These are phyloP conservation scores for Colletotrichum limetticola DNA, from an alignment of 2,329 filamentous ascomycete species.

Conservation along the genomic window DNA sequence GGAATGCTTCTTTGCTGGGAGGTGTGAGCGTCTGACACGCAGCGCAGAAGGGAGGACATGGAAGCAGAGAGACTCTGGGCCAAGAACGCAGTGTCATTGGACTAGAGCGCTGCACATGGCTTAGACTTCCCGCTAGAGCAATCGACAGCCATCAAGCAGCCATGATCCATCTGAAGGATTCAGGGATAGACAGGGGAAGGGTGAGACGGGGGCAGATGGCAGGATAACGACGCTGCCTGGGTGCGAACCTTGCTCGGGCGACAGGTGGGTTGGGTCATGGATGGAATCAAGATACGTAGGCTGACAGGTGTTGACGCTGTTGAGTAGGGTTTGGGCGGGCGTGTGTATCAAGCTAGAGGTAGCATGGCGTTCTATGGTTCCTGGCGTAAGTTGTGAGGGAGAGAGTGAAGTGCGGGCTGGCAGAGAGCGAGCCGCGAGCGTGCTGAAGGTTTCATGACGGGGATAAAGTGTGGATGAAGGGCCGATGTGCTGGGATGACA, in stretches of 20 bases:
- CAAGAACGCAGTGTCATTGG: constrained; percentile 11
- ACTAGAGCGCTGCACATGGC: constrained; percentile 9
- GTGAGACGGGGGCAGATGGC: not conserved
- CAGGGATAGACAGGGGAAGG: not conserved
- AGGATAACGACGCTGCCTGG: not conserved
- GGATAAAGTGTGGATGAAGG: constrained; percentile 23
- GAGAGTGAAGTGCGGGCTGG: constrained; percentile 20
- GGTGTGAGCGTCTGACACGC: constrained; percentile 21
- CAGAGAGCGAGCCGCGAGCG: not conserved
- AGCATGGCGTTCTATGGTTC: not conserved
- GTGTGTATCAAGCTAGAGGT: not conserved
- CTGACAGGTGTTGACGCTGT: constrained; percentile 4
- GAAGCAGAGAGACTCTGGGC: not conserved
- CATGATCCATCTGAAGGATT: constrained; percentile 2
- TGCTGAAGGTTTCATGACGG: constrained; percentile 22
- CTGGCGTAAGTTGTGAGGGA: not conserved
- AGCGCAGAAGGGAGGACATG: constrained; percentile 18
- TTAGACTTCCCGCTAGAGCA: constrained; percentile 13
- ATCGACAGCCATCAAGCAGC: not conserved
- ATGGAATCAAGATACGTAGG: constrained; percentile 10
- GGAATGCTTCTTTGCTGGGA: constrained; percentile 28
- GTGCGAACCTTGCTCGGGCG: constrained; percentile 24
- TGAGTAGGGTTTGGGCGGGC: not conserved
- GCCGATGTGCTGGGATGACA: constrained; percentile 19
- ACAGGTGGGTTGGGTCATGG: constrained; percentile 10